Evolutionary conservation across 169 alveolate species (phyloP), one percentile per base, ranked within the genome.

Genomic region (Eimeria maxima): DNA sequence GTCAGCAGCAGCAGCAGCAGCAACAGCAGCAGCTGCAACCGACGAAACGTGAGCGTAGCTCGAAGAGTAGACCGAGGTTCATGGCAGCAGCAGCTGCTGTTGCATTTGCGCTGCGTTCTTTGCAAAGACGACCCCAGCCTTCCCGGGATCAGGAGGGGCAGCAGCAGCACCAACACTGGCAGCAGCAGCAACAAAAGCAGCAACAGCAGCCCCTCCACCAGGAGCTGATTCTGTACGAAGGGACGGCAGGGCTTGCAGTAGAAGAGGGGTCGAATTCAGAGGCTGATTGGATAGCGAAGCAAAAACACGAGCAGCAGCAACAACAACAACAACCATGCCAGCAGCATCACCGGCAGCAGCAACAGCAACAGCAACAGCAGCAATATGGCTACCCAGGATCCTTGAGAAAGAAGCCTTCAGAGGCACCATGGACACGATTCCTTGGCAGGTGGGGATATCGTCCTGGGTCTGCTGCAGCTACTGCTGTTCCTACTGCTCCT

Each of bases 391-490:
- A 24, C 55, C 5, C 33, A 42, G 83, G 22, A 10, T 5, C 87
- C 24, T 22, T 42, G 60, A 65, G 89, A 20, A 78, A 44, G 65
- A 78, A 78, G 24, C 20, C 89, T 18, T 50, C 47, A 20, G 89
- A 78, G 27, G 47, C 69, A 7, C 44, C 89, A 44, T 47, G 60
- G 89, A 42, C 20, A 7, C 29, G 67, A 42, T n/a, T 78, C 65
- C 89, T 78, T 22, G 89, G 89, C 65, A 78, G 69, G 65, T 78
- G 89, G 89, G 89, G 89, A 50, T 65, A 78, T 6, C 89, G 89
- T 4, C 69, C 89, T 78, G 69, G 42, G 16, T 44, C 20, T 45
- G 69, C 65, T 78, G 44, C 83, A 38, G 83, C 83, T 73, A 53
- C 69, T 60, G n/a, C 69, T 60, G n/a, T 24, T 60, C 7, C n/a